A percentile compares a stretch with the other conserved stretches of the same genome.
Conservation (phyloP, 1,284 basidiomycete genomes). For the Somion occarium region DNA sequence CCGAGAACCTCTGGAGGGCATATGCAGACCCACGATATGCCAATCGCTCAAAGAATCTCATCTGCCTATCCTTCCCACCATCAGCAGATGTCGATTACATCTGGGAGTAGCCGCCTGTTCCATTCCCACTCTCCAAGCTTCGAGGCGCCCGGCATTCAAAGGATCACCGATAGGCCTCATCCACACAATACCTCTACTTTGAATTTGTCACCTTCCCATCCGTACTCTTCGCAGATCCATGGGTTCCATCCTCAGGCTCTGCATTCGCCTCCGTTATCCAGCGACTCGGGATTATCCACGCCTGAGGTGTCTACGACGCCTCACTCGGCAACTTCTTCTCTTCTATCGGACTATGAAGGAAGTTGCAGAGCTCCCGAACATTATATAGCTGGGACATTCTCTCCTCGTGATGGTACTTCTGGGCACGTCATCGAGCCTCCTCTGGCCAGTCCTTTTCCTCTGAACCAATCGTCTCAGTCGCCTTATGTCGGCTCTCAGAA, state of each 20-base stretch:
- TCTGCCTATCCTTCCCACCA: too few species aligned
- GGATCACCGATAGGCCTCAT: neutral
- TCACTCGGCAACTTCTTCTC: conserved; percentile 7
- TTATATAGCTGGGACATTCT: neutral
- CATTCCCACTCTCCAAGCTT: neutral
- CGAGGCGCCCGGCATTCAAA: neutral
- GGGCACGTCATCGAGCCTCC: neutral
- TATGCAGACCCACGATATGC: neutral
- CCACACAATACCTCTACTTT: neutral
- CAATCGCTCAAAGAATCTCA: neutral
- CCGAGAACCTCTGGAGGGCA: neutral
- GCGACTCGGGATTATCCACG: conserved; percentile 17
- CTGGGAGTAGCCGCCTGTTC: too few species aligned
- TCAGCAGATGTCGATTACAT: too few species aligned
- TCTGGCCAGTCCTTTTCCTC: neutral
- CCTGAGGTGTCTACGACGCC: conserved; percentile 18
- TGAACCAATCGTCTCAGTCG: too few species aligned
- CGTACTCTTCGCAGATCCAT: neutral
- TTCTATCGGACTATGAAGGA: neutral
- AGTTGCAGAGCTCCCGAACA: neutral
- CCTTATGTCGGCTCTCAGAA: neutral
- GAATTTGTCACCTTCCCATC: neutral
- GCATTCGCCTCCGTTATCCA: conserved; percentile 4
- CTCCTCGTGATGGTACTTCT: neutral
- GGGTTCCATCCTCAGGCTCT: neutral